These are phyloP conservation scores for Naumovozyma baii DNA, from an alignment of 805 yeast species.

Conservation along the genomic window DNA sequence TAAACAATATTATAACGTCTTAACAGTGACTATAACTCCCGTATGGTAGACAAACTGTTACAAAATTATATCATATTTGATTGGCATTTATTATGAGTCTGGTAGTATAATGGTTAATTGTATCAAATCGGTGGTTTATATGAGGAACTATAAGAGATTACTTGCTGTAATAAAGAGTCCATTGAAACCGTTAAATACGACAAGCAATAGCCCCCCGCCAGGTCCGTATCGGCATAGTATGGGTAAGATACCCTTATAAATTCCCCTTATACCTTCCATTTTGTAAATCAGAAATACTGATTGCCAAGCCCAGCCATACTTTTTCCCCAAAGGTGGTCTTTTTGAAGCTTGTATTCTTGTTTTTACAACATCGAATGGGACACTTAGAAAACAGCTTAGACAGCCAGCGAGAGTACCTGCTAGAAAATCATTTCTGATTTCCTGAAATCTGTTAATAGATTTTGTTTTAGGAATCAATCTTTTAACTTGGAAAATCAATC, in stretches of 20 bases:
- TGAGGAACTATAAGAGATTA: too few relatives aligned
- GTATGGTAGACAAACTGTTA: too few relatives aligned
- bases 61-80: too few relatives aligned
- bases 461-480: conserved; percentile 68
- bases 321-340: conserved; percentile 29
- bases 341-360: conserved; percentile 85
- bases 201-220: conserved; percentile 96
- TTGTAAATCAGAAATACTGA: conserved; percentile 56
- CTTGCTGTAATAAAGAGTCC: too few relatives aligned
- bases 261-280: conserved; percentile 88
- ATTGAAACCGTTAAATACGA: conserved; percentile 49
- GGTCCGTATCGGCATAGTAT: conserved; percentile 96
- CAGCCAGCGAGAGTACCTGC: conserved; percentile 97
- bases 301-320: conserved; percentile 84
- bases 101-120: too few relatives aligned
- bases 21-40: too few relatives aligned
- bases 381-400: conserved; percentile 86
- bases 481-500: conserved; percentile 84
- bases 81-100: too few relatives aligned
- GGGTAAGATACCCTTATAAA: conserved; percentile 94
- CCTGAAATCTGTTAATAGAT: conserved; percentile 43
- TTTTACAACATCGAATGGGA: conserved; percentile 96
- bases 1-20: too few relatives aligned
- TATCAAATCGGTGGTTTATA: too few relatives aligned
- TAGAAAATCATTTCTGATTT: conserved; percentile 76